Evolutionary conservation across 306 rosid genomes (phyloP), one percentile per base, ranked within the genome.

Genomic region (Cicer cuneatum): DNA sequence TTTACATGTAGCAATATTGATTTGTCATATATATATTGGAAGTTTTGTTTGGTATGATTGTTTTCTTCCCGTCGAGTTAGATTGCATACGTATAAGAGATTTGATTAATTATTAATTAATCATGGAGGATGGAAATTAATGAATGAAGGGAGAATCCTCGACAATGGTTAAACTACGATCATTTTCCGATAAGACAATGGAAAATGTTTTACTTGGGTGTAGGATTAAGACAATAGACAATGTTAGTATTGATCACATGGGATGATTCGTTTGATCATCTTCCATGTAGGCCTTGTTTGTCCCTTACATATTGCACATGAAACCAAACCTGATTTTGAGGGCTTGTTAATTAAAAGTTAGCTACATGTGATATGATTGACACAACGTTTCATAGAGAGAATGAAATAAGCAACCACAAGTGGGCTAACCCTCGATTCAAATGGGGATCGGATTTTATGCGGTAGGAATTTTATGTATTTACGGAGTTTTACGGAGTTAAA

Each of bases 111-210:
- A 77, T 69, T 56, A 41, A 42, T 48, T 54, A 78, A 81, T 69
- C 8, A 81, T 77, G 83, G 81, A 77, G 78, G 19, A 29, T 15
- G n/a, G 5, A 9, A 24, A 69, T 77, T 74, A 78, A 84, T 74
- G 79, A 58, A 65, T 51, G 73, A 71, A 74, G 79, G 78, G 69
- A 65, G 65, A 74, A 70, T 58, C 59, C 35, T 71, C 69, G 83
- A 84, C 88, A 81, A 2, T n/a, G 43, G 75, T 68, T 75, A 84
- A 19, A 73, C 57, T 52, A n/a, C 6, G 70, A 74, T 84, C 81
- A 59, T 78, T 81, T 78, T 81, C 81, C 10, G 83, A 84, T 39
- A 78, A 73, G 88, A 84, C 88, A 65, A 78, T 49, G 81, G 73
- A 70, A 81, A 84, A 62, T 73, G 78, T 73, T 83, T 80, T 77